Percentiles rank a stretch among this genome's conserved stretches.
These are phyloP conservation scores for Barnettozyma pratensis DNA, from an alignment of 805 yeast genomes.

Conservation along the genomic window DNA sequence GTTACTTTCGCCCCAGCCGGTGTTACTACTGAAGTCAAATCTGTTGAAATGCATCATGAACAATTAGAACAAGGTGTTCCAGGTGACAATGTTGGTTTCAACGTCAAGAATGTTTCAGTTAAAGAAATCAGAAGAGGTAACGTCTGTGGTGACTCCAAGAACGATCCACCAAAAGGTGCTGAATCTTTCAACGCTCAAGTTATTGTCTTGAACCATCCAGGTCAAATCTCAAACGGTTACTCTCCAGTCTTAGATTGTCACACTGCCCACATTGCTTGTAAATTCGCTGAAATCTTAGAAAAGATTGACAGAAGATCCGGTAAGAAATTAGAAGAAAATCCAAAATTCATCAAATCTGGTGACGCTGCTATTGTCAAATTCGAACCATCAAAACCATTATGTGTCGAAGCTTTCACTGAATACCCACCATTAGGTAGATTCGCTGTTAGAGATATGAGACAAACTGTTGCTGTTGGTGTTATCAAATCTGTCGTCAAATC, in stretches of 20 bases:
- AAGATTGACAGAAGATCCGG: conserved; percentile 97
- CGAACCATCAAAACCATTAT: conserved; percentile 88
- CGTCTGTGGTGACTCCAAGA: conserved; percentile 92
- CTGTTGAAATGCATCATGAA: conserved; percentile 94
- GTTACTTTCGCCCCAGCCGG: conserved; percentile 89
- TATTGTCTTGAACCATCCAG: conserved; percentile 89
- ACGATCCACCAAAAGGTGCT: conserved; percentile 83
- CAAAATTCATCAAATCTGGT: conserved; percentile 93
- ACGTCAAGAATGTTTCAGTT: conserved; percentile 90
- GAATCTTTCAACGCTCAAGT: conserved; percentile 86
- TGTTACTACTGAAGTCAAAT: conserved; percentile 89
- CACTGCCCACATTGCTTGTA: conserved; percentile 71
- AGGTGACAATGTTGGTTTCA: conserved; percentile 90
- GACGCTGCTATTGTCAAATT: conserved; percentile 92
- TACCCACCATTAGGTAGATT: conserved; percentile 99
- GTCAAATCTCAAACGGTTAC: conserved; percentile 91
- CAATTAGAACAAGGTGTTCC: conserved; percentile 78
- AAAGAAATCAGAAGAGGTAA: conserved; percentile 92
- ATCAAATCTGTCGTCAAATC: conserved; percentile 92
- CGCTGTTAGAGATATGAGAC: conserved; percentile 99
- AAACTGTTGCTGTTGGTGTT: conserved; percentile 99
- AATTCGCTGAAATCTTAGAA: conserved; percentile 99
- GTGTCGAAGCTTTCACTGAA: conserved; percentile 92
- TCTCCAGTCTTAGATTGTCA: conserved; percentile 89
- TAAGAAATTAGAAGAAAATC: conserved; percentile 84